Base-by-base conservation (phyloP, 2,329 filamentous ascomycete species). In the Ascocoryne sarcoides region DNA sequence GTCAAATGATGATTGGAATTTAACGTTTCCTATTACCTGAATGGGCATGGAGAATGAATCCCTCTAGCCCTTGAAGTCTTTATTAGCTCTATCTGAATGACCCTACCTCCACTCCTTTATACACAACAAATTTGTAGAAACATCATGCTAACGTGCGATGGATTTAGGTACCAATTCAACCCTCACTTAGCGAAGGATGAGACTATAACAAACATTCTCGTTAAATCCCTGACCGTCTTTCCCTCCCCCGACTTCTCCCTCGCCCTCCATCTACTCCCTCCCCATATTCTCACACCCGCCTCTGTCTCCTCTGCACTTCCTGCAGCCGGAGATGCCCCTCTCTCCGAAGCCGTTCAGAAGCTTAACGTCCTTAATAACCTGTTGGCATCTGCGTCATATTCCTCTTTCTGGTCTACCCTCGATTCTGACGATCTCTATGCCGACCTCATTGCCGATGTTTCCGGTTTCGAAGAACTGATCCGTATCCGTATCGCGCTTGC, bases 11-110 rank as follows among this genome's bases (percentile, higher is more conserved):
- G 85, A 87, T 75, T 64, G 69, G 73, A 65, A 68, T 61, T 68
- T 78, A 82, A 93, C 86, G 87, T 95, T 95, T 93, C 85, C 86
- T 95, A 94, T 95, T 95, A 94, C 77, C 86, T 85, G 87, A 93
- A 67, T n/a, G n/a, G 65, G 62, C 57, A 68, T 64, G 66, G 68
- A 66, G 65, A 63, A 59, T 71, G 70, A 73, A 75, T 70, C 69
- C 63, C 66, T 70, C 65, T 63, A 64, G 54, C 59, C 18, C 60
- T 65, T 86, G 84, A 88, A 81, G 82, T 76, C 64, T 70, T 65
- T 73, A 78, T 80, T 81, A 82, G 75, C 73, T 82, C 70, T 80
- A 78, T 81, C 82, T 88, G 82, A 89, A 64, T 47, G 51, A 49
- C 42, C 45, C 30, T 34, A 45, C 39, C 26, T 42, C 37, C 17